Evolutionary conservation across 306 rosid species (phyloP), one percentile per base, ranked within the genome.

Genomic region (Malus fusca): DNA sequence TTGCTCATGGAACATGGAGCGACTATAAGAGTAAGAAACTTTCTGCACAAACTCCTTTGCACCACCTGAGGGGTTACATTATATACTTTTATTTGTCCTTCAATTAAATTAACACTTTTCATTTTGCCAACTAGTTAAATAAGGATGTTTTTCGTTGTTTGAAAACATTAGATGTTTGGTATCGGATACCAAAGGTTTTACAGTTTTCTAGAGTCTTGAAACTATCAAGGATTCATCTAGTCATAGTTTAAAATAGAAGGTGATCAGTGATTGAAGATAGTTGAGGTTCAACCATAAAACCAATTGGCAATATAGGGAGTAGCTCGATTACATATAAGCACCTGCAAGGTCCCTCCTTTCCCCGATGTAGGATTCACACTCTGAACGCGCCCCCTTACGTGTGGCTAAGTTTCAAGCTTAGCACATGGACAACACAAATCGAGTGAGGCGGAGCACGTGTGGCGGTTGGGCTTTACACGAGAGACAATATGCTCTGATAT

Each of bases 1-100:
- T 74, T 74, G 70, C 77, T 44, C 69, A 74, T 74, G 77, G 77
- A 21, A 74, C 77, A 43, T 74, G 77, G 77, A 74, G 70, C 6
- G 70, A 74, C 35, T 74, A 74, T 63, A 74, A 74, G 68, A 30
- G 77, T 74, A 74, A 28, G 70, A 31, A 61, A 44, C 44, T 30
- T 26, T 63, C 68, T 6, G 21, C 63, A 11, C 37, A 73, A 40
- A 14, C 58, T 59, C 19, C 42, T 5, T 12, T 59, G 67, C 68
- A 23, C 68, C 40, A 59, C 44, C 23, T 13, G 8, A n/a, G 14
- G n/a, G 35, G 67, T 58, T 9, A 1, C 7, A 3, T n/a, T 56
- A 4, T 52, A 9, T 48, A 28, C 61, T 56, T 60, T 8, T 58
- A 8, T 72, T 56, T 52, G 43, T 72, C 53, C 52, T 7, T 22